Conservation (phyloP, 768 basidiomycete species). For the Boletus sensibilis region DNA sequence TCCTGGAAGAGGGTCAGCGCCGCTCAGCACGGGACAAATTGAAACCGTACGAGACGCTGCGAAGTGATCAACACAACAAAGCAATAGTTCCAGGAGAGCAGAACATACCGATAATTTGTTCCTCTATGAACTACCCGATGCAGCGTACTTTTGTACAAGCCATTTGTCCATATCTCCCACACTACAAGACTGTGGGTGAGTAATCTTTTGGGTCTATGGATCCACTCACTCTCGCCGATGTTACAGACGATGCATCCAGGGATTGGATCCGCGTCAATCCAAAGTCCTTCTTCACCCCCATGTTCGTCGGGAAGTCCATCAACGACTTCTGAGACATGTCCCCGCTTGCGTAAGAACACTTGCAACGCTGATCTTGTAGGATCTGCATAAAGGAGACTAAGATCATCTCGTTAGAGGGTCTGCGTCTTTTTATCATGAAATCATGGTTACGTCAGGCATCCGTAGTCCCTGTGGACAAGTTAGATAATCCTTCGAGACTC, state of each 20-base stretch:
- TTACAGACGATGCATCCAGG: conserved; percentile 87
- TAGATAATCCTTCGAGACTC: background rate
- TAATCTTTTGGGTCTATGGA: background rate
- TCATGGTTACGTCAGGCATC: conserved; percentile 72
- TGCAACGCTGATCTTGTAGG: conserved; percentile 78
- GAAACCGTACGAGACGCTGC: conserved; percentile 66
- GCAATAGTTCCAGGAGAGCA: background rate
- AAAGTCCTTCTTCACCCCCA: conserved; percentile 57
- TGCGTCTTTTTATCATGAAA: background rate
- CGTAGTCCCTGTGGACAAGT: conserved; percentile 67
- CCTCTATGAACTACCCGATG: conserved; percentile 83
- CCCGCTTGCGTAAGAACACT: conserved; percentile 61
- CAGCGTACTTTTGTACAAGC: conserved; percentile 84
- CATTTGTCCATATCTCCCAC: conserved; percentile 93
- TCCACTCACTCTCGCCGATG: conserved; percentile 78
- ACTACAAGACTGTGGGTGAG: conserved; percentile 42
- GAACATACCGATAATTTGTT: conserved; percentile 56
- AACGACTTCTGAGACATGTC: conserved; percentile 27
- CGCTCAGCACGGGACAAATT: background rate
- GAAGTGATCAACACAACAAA: conserved; percentile 8
- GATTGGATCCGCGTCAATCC: conserved; percentile 85
- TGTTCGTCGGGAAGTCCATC: conserved; percentile 49
- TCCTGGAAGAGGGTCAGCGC: conserved; percentile 39
- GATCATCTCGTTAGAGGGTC: conserved; percentile 9
- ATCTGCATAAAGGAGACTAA: conserved; percentile 86